Evolutionary conservation across 164 flowering plant genomes (phyloP), one percentile per base, ranked within the genome.

Genomic region (Litsea cubeba): DNA sequence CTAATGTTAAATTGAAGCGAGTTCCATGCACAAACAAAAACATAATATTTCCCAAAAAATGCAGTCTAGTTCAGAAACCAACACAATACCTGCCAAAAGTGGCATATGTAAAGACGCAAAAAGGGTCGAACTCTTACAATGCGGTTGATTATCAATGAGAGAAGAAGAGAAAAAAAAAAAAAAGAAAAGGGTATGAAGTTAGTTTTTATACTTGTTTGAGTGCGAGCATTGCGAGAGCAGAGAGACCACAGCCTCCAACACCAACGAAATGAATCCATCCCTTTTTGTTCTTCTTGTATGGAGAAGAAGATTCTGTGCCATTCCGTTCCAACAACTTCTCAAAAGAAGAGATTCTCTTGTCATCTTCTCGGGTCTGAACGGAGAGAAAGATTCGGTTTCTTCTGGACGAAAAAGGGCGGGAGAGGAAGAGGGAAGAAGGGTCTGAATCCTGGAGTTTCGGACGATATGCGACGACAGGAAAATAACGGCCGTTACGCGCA

Each of bases 151-250:
- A 15, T 18, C 20, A 54, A 54, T 17, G 60, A 54, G 60, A 54
- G n/a, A 20, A 54, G 60, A 54, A 15, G 60, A 15, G 20, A 2
- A 54, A 54, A 20, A 54, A 54, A 17, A 17, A 54, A 0, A 15
- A 24, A 17, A 1, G n/a, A 15, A 15, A 3, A 54, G 60, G 60
- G 20, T 20, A 54, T 17, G 58, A 51, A 14, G 58, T 12, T 51
- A 51, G 18, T 2, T 51, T 51, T 30, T 30, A 30, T 76, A 79
- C 90, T 64, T 84, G 85, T 71, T 80, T 77, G 66, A 87, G 82
- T 14, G 86, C 86, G 15, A 85, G 85, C 84, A 77, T 77, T n/a
- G 90, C 88, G 12, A 87, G 84, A 14, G 88, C 88, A 2, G 90
- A 87, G 25, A 85, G 74, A 17, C 88, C 87, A 70, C 80, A 77